Percentiles rank a stretch among this genome's conserved stretches.
Conservation (phyloP, 2,329 filamentous ascomycete genomes). For the Penicillium digitatum region DNA sequence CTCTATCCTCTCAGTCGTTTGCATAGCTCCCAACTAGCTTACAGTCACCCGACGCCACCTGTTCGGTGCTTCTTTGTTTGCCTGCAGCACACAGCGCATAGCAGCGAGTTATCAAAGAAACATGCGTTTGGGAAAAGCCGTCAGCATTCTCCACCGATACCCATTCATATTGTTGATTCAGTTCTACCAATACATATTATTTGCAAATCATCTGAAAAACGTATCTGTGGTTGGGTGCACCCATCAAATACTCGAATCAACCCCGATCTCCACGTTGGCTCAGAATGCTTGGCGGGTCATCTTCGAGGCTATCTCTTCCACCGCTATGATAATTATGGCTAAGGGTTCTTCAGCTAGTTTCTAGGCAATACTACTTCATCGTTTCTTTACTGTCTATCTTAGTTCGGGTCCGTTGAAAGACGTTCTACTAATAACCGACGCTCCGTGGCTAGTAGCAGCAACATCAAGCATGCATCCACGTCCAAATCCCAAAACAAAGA, state of each 20-base stretch:
- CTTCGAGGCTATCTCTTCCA: conserved; percentile 3
- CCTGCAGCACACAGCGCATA: not conserved
- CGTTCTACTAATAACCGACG: not conserved
- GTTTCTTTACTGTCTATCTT: not conserved
- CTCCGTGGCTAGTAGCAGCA: not conserved
- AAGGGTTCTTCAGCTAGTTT: not conserved
- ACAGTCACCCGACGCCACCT: not conserved
- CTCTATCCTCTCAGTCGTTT: not conserved
- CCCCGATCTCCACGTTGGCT: not conserved
- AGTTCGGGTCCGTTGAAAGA: not conserved
- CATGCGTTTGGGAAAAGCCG: not conserved
- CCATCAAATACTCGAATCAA: not conserved
- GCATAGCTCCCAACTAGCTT: not conserved
- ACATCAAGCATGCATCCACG: conserved; percentile 10
- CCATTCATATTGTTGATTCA: not conserved
- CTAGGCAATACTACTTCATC: not conserved
- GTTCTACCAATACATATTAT: not conserved
- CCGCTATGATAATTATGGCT: not conserved
- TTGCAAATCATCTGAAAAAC: not conserved
- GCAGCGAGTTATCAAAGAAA: conserved; percentile 3
- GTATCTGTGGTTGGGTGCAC: not conserved
- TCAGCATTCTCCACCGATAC: not conserved
- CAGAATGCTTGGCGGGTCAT: not conserved
- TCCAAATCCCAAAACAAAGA: conserved; percentile 16
- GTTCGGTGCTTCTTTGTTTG: conserved; percentile 5